phyloP scores from a whole-genome alignment of 345 rosid species.

The Zanthoxylum bungeanum region DNA sequence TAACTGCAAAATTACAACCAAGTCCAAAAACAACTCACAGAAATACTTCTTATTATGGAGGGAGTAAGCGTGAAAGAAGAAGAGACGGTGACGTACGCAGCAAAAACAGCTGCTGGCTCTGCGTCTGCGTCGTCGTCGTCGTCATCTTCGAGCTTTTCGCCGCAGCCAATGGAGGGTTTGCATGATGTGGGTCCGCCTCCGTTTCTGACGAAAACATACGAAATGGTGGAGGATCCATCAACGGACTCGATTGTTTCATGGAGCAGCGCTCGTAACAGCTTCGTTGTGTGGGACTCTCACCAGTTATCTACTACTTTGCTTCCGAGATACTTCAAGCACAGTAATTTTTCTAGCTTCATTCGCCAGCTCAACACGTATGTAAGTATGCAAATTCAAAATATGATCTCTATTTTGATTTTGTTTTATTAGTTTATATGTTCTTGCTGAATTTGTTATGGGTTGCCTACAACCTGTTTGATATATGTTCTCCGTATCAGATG shows the following conservation, averaged over 20 bases:
- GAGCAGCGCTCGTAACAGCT: conserved; percentile 58
- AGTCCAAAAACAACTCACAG: not conserved
- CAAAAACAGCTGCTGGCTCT: conserved; percentile 14
- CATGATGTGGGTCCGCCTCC: conserved; percentile 79
- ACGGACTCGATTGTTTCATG: conserved; percentile 64
- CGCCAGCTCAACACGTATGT: conserved; percentile 83
- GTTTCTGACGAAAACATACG: conserved; percentile 65
- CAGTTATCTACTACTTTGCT: conserved; percentile 50
- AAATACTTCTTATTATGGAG: conserved; percentile 29
- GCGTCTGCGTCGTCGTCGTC: conserved; percentile 42
- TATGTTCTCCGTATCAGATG: not conserved
- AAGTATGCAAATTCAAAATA: conserved; percentile 26
- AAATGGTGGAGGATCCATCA: conserved; percentile 64
- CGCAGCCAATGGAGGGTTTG: conserved; percentile 73
- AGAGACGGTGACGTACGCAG: conserved; percentile 32
- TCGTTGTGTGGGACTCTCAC: conserved; percentile 65
- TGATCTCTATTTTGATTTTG: too few species aligned
- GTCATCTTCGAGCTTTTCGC: conserved; percentile 37
- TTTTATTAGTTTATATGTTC: not conserved
- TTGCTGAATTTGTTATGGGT: not conserved
- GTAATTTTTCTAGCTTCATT: conserved; percentile 71
- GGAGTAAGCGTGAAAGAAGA: conserved; percentile 37
- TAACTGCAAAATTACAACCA: not conserved
- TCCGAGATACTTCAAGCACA: conserved; percentile 69
- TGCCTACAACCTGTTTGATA: not conserved